These are phyloP conservation scores for Sordariomycetes sp. DNA, from an alignment of 2,329 filamentous ascomycete genomes.

Conservation along the genomic window DNA sequence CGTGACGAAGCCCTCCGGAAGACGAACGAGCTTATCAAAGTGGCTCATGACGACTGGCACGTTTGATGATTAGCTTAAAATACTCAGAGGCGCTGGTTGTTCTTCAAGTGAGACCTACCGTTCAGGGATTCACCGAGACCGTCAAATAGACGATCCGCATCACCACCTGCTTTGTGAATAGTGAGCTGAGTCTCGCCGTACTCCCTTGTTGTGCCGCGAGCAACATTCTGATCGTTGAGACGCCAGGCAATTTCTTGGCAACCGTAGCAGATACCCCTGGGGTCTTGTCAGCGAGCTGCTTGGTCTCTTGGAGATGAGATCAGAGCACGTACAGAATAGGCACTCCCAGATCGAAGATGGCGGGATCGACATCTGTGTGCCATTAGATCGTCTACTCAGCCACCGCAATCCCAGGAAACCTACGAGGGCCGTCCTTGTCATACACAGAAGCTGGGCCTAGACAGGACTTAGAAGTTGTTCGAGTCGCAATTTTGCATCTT, in stretches of 20 bases:
- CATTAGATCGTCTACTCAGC: conserved; percentile 5
- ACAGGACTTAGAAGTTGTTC: background rate
- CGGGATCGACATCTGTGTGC: conserved; percentile 60
- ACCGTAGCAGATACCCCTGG: conserved; percentile 33
- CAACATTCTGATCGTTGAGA: conserved; percentile 51
- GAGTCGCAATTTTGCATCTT: background rate
- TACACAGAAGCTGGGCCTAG: conserved; percentile 63
- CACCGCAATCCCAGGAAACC: conserved; percentile 8
- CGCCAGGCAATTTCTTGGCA: conserved; percentile 59
- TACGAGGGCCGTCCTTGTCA: conserved; percentile 56
- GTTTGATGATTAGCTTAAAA: background rate
- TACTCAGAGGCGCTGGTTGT: background rate
- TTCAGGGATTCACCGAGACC: conserved; percentile 60
- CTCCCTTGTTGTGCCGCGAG: conserved; percentile 41
- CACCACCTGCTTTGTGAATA: conserved; percentile 45
- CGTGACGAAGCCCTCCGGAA: conserved; percentile 64
- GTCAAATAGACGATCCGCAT: conserved; percentile 72
- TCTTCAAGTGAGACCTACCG: conserved; percentile 8
- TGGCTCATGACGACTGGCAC: conserved; percentile 71
- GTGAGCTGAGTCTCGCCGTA: conserved; percentile 63
- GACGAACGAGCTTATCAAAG: conserved; percentile 68
- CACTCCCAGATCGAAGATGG: conserved; percentile 50
- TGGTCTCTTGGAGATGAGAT: background rate
- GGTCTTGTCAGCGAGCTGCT: conserved; percentile 7
- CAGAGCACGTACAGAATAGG: conserved; percentile 13